These are phyloP conservation scores for Xylaria sp. DNA, from an alignment of 2,329 filamentous ascomycete genomes.

Conservation along the genomic window DNA sequence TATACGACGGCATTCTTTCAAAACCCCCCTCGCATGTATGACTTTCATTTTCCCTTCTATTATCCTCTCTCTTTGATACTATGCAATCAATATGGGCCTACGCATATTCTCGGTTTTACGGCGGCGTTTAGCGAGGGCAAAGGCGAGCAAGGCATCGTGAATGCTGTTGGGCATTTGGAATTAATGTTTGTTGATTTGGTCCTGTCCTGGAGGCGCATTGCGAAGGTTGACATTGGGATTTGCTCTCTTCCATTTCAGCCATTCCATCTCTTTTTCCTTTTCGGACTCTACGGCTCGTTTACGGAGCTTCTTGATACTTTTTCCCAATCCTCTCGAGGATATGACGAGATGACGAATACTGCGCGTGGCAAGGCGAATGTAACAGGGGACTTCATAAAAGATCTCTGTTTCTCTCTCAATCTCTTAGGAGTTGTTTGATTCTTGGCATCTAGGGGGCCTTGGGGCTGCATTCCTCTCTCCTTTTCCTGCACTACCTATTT, in stretches of 20 bases:
- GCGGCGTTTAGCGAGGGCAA: conserved; percentile 7
- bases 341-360: conserved; percentile 19
- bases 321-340: conserved; percentile 15
- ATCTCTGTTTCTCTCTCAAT: background rate
- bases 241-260: background rate
- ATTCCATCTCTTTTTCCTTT: background rate
- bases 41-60: conserved; percentile 2
- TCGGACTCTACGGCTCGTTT: background rate
- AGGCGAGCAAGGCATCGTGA: conserved; percentile 15
- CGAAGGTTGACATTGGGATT: background rate
- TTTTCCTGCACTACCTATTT: background rate
- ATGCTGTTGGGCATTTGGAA: background rate
- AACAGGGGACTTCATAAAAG: conserved; percentile 1
- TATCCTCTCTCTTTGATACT: conserved; percentile 5
- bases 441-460: background rate
- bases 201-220: background rate
- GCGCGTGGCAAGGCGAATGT: conserved; percentile 5
- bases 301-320: conserved; percentile 13
- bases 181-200: background rate
- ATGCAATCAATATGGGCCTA: background rate
- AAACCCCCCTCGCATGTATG: conserved; percentile 5
- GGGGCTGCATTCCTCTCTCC: background rate
- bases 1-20: background rate
- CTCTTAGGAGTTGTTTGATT: conserved; percentile 1
- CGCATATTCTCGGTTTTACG: conserved; percentile 14